Evolutionary conservation across 2,329 filamentous ascomycete genomes (phyloP).

Genomic region (Colletotrichum tamarilloi): DNA sequence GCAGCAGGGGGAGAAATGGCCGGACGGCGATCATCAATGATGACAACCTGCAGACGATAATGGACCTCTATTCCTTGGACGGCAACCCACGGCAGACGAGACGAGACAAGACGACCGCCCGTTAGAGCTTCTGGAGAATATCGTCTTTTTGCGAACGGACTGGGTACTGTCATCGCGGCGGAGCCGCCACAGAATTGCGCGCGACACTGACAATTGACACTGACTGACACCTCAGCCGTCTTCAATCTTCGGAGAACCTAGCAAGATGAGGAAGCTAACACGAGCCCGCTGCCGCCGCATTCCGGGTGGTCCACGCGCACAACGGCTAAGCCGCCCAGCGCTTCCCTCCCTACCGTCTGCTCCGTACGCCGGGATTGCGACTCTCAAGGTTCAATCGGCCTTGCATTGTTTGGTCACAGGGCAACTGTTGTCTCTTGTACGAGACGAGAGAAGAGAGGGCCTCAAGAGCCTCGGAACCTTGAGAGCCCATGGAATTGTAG

Average conservation of each 20-base stretch:
- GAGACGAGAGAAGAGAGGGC: not conserved
- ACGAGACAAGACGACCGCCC: conserved; percentile 6
- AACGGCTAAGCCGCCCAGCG: not conserved
- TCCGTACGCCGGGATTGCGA: conserved; percentile 5
- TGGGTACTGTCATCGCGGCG: not conserved
- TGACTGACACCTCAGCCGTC: not conserved
- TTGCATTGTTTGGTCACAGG: conserved; percentile 20
- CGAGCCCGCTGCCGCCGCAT: not conserved
- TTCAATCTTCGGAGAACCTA: not conserved
- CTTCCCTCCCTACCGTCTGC: not conserved
- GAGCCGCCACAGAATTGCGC: not conserved
- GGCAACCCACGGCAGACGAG: not conserved
- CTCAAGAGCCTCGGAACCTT: not conserved
- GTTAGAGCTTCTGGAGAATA: not conserved
- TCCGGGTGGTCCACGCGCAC: not conserved
- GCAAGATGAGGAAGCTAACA: not conserved
- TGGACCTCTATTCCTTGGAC: conserved; percentile 30
- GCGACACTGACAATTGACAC: not conserved
- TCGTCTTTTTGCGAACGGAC: not conserved
- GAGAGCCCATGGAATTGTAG: not conserved
- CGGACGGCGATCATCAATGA: conserved; percentile 27
- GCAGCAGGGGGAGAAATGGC: conserved; percentile 10
- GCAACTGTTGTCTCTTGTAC: conserved; percentile 3
- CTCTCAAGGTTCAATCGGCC: not conserved
- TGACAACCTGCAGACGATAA: conserved; percentile 31